These are phyloP conservation scores for Citrus australasica DNA, from an alignment of 345 rosid genomes.

Conservation along the genomic window DNA sequence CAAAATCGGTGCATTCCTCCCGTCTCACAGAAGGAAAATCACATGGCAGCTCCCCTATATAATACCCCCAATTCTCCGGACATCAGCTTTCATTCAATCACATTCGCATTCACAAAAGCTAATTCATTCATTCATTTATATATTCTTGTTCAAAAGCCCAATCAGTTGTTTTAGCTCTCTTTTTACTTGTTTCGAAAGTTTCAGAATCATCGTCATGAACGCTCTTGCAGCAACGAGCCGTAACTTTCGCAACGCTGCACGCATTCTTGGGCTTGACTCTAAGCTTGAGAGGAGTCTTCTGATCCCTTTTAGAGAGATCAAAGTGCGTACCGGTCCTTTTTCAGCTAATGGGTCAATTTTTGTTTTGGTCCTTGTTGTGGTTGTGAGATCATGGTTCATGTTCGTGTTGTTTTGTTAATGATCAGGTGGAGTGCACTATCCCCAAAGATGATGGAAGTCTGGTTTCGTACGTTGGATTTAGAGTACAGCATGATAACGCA, in stretches of 20 bases:
- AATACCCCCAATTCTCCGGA: background rate
- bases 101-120: background rate
- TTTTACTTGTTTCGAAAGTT: background rate
- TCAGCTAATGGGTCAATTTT: background rate
- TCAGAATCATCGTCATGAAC: conserved; percentile 44
- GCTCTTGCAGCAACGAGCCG: conserved; percentile 94
- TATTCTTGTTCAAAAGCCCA: background rate
- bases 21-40: background rate
- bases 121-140: background rate
- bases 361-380: background rate
- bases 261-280: conserved; percentile 89
- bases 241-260: conserved; percentile 82
- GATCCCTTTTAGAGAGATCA: conserved; percentile 96
- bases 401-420: background rate
- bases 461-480: conserved; percentile 82
- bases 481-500: conserved; percentile 97
- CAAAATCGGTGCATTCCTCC: background rate
- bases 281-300: conserved; percentile 81
- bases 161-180: background rate
- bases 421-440: conserved; percentile 95
- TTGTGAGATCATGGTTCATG: background rate
- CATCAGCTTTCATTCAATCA: background rate
- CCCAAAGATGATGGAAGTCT: conserved; percentile 95
- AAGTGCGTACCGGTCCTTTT: conserved; percentile 38
- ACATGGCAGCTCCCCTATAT: background rate